Percentiles rank a stretch among this genome's conserved stretches.
Evolutionary conservation across 2,329 filamentous ascomycete species (phyloP).

Genomic region (Aspergillus clavatus): DNA sequence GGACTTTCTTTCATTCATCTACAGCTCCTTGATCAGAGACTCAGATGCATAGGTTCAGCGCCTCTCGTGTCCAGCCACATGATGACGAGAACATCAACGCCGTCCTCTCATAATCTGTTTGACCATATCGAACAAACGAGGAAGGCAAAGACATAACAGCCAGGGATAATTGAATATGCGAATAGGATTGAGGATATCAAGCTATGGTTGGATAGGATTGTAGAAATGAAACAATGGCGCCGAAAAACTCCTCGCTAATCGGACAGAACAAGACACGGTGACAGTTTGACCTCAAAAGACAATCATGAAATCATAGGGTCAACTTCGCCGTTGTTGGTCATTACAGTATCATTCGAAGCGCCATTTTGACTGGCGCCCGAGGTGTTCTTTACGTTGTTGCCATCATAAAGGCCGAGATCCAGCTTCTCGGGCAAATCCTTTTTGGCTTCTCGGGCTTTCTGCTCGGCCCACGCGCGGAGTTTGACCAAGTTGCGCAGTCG

Average conservation of each 20-base stretch:
- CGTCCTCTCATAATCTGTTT: too few species aligned
- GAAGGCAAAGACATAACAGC: too few species aligned
- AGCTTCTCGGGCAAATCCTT: constrained; percentile 45
- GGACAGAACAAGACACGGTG: background rate
- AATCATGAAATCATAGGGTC: constrained; percentile 40
- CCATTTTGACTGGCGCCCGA: constrained; percentile 23
- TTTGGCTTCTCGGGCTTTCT: constrained; percentile 44
- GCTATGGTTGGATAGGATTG: too few species aligned
- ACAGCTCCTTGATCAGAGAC: too few species aligned
- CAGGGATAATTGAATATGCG: too few species aligned
- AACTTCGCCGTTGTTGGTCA: constrained; percentile 39
- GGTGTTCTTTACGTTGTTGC: constrained; percentile 20
- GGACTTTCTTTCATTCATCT: too few species aligned
- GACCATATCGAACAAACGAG: too few species aligned
- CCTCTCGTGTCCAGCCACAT: too few species aligned
- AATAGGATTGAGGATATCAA: too few species aligned
- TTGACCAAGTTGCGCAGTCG: constrained; percentile 76
- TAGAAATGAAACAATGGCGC: constrained; percentile 2
- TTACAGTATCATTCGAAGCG: constrained; percentile 35
- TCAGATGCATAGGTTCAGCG: too few species aligned
- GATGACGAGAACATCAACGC: too few species aligned
- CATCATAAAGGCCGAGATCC: constrained; percentile 41
- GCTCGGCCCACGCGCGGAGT: constrained; percentile 80
- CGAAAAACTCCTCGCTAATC: constrained; percentile 19
- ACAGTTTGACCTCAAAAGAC: background rate